Evolutionary conservation across 495 filamentous ascomycete species (phyloP), one percentile per base, ranked within the genome.

Genomic region (Penicillium malachiteum): DNA sequence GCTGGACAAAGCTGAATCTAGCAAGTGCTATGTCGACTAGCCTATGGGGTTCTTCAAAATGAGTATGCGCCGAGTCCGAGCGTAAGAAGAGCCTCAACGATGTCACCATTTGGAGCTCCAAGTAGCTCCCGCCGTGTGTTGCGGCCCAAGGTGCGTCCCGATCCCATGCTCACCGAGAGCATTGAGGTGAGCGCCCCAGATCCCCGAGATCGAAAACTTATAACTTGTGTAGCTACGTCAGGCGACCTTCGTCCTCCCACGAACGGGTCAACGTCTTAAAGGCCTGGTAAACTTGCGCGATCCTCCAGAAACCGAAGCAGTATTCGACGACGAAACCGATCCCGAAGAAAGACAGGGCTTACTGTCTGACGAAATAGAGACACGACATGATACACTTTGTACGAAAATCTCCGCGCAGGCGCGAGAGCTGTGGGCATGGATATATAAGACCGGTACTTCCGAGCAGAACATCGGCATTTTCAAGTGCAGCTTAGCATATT

Each of bases 401-500:
- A 56, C 56, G 5, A 48, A 45, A 14, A 10, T 70, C 3, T 58
- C 44, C 31, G 21, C 46, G 35, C 57, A 58, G 34, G 7, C 35
- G n/a, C 30, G 45, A 38, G 47, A 63, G 11, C 31, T 57, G 40
- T 60, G 60, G 60, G 48, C 31, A 7, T 56, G 30, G 47, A 47
- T 65, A 50, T 71, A 71, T 47, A 50, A 62, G 14, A 84, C 82
- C 48, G 41, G 72, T 5, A 74, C 62, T 1, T 86, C 85, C 1
- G 79, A 80, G 54, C 82, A 72, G 8, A 91, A 89, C 7, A 84
- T 84, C 52, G 87, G 85, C 33, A 87, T 96, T 53, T 73, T 97
- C 56, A 98, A 98, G 71, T 97, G 92, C 78, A 91, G 91, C 46
- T 72, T 98, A 48, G 94, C 93, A 8, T 98, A 97, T 73, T 74